Evolutionary conservation across 1,284 basidiomycete species (phyloP).

Genomic region (Porphyrellus sp.): DNA sequence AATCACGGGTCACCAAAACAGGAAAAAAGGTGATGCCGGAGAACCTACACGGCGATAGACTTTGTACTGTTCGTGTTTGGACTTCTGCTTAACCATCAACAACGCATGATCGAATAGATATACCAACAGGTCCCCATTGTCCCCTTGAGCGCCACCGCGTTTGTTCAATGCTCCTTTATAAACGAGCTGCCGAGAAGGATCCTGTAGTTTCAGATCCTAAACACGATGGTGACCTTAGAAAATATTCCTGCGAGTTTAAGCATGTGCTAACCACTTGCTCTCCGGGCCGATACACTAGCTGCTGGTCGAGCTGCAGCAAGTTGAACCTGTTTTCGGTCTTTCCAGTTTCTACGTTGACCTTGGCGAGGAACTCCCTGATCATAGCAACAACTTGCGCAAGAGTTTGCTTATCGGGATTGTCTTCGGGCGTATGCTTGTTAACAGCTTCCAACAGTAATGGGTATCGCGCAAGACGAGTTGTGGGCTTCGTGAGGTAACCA

Average conservation of each 20-base stretch:
- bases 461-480: slow-evolving; percentile 93
- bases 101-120: slow-evolving; percentile 98
- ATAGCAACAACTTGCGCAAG: slow-evolving; percentile 80
- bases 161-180: slow-evolving; percentile 95
- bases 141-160: slow-evolving; percentile 74
- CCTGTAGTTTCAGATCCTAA: slow-evolving; percentile 79
- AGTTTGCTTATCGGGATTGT: slow-evolving; percentile 81
- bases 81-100: slow-evolving; percentile 92
- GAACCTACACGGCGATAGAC: slow-evolving; percentile 85
- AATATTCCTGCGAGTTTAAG: not conserved
- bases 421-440: slow-evolving; percentile 89
- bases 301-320: slow-evolving; percentile 74
- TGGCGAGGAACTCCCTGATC: slow-evolving; percentile 80
- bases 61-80: slow-evolving; percentile 90
- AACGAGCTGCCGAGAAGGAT: slow-evolving; percentile 74
- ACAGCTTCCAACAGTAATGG: slow-evolving; percentile 93
- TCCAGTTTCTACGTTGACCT: slow-evolving; percentile 79
- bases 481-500: slow-evolving; percentile 97
- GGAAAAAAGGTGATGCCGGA: not conserved
- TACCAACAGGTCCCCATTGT: slow-evolving; percentile 86
- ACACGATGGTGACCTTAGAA: slow-evolving; percentile 4
- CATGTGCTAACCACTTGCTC: slow-evolving; percentile 61
- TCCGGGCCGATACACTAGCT: slow-evolving; percentile 71
- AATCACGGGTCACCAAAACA: slow-evolving; percentile 7
- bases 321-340: slow-evolving; percentile 64